phyloP scores from a whole-genome alignment of 2,329 filamentous ascomycete species.

The Neopestalotiopsis rosae region DNA sequence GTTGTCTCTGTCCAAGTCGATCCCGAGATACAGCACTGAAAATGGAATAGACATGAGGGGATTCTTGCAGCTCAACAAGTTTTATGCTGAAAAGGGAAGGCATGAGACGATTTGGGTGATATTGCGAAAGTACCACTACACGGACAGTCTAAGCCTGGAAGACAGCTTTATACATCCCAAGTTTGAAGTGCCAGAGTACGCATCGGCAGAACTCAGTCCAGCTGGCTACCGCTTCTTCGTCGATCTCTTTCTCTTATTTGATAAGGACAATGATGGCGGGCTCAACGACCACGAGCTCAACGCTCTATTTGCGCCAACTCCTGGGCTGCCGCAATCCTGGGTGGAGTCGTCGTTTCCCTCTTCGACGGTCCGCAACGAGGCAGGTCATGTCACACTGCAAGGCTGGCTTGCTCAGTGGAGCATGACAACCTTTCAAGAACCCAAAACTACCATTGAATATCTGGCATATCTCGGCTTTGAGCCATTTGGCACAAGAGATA shows the following conservation, averaged over 20 bases:
- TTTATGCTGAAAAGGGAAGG: slow-evolving; percentile 95
- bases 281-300: slow-evolving; percentile 85
- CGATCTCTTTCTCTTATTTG: slow-evolving; percentile 91
- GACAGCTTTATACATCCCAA: slow-evolving; percentile 92
- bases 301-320: slow-evolving; percentile 90
- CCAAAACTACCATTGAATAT: slow-evolving; percentile 94
- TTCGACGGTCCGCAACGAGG: slow-evolving; percentile 93
- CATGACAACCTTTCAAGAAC: slow-evolving; percentile 98
- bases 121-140: slow-evolving; percentile 92
- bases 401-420: slow-evolving; percentile 99
- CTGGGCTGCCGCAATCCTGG: slow-evolving; percentile 87
- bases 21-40: slow-evolving; percentile 65
- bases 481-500: slow-evolving; percentile 74
- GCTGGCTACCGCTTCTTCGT: slow-evolving; percentile 97
- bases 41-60: slow-evolving; percentile 81
- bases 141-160: slow-evolving; percentile 89
- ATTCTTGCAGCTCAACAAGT: slow-evolving; percentile 90
- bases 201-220: slow-evolving; percentile 92
- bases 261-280: slow-evolving; percentile 97
- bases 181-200: slow-evolving; percentile 90
- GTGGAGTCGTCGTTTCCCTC: slow-evolving; percentile 87
- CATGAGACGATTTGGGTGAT: slow-evolving; percentile 99
- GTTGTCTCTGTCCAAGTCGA: slow-evolving; percentile 74
- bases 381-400: slow-evolving; percentile 92
- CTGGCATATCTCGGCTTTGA: slow-evolving; percentile 96